Percentiles rank a stretch among this genome's conserved stretches.
These are phyloP conservation scores for Sclerotinia glacialis DNA, from an alignment of 2,329 filamentous ascomycete species.

Conservation along the genomic window DNA sequence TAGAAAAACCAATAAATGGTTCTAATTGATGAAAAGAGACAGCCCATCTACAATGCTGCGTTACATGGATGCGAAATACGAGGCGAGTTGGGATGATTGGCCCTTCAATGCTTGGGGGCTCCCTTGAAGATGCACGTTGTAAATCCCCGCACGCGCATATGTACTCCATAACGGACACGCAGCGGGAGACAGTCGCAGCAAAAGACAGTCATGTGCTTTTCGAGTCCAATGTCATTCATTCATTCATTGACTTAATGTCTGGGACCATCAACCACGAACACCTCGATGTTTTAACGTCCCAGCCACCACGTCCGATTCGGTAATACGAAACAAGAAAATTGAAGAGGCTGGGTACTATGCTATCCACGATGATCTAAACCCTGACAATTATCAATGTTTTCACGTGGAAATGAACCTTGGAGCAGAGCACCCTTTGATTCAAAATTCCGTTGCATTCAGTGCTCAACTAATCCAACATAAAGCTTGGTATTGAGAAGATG, in stretches of 20 bases:
- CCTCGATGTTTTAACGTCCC: not conserved
- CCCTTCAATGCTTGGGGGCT: constrained; percentile 21
- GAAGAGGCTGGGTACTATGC: constrained; percentile 15
- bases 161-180: constrained; percentile 29
- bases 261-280: constrained; percentile 6
- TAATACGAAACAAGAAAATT: not conserved
- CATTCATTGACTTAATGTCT: not conserved
- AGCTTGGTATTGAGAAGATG: not conserved
- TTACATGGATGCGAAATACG: constrained; percentile 25
- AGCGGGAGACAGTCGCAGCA: constrained; percentile 24
- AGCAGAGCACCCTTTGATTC: not conserved
- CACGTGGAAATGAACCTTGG: not conserved
- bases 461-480: not conserved
- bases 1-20: not conserved
- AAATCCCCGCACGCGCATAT: constrained; percentile 30
- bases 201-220: constrained; percentile 31
- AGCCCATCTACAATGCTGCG: constrained; percentile 11
- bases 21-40: constrained; percentile 23
- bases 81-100: constrained; percentile 27
- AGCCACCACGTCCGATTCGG: constrained; percentile 9
- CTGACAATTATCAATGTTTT: not conserved
- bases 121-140: constrained; percentile 24
- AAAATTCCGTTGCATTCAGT: not conserved
- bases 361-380: constrained; percentile 13
- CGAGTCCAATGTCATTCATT: constrained; percentile 17